phyloP scores from a whole-genome alignment of 2,329 filamentous ascomycete species.

The Fusarium acutatum region DNA sequence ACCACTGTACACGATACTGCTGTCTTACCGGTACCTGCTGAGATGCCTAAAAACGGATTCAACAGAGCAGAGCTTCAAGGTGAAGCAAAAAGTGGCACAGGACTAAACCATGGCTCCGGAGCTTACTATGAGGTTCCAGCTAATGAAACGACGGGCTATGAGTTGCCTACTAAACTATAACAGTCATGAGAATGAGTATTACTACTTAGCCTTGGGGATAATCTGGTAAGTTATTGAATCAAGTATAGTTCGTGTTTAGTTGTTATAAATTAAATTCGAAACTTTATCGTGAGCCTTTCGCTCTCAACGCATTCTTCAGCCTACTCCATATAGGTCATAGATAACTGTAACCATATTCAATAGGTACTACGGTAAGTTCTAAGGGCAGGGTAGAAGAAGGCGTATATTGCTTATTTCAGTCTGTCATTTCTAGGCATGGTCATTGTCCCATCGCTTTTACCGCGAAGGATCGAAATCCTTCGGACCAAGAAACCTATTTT shows the following conservation, averaged over 20 bases:
- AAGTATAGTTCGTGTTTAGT: not conserved
- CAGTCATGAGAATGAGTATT: not conserved
- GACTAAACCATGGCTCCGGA: too few relatives aligned
- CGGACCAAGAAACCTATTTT: too few relatives aligned
- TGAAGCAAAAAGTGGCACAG: not conserved
- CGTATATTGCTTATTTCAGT: accelerated
- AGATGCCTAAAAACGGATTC: not conserved
- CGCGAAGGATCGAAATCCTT: not conserved
- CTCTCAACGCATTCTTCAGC: accelerated
- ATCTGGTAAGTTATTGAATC: too few relatives aligned
- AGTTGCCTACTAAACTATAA: too few relatives aligned
- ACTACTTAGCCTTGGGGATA: too few relatives aligned
- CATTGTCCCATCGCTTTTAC: too few relatives aligned
- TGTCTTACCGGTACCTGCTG: accelerated
- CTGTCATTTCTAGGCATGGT: accelerated
- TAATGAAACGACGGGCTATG: not conserved
- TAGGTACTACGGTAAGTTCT: too few relatives aligned
- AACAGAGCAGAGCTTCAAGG: not conserved
- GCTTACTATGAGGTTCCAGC: not conserved
- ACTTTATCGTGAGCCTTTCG: accelerated
- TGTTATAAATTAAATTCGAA: too few relatives aligned
- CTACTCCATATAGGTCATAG: not conserved
- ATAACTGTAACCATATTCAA: too few relatives aligned
- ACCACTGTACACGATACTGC: accelerated
- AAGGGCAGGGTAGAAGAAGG: too few relatives aligned